Conservation (phyloP, 2,329 filamentous ascomycete species). For the Alternaria rosae region DNA sequence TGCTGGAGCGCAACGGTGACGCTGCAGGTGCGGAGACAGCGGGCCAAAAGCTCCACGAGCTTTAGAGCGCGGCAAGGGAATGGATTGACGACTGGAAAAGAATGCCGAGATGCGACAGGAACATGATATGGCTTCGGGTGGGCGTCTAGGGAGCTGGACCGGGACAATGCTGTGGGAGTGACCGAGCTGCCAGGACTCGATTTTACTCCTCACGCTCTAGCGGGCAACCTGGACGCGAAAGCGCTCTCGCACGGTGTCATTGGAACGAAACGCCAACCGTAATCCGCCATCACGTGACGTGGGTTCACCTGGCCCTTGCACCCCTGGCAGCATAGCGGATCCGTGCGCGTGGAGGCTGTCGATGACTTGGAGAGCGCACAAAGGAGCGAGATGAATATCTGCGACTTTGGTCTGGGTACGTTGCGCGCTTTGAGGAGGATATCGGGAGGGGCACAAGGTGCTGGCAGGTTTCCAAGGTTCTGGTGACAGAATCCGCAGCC, state of each 20-base stretch:
- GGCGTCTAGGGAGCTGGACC: conserved; percentile 23
- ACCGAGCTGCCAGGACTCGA: conserved; percentile 39
- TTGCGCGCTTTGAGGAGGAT: conserved; percentile 12
- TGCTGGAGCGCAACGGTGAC: conserved; percentile 36
- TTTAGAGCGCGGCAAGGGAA: conserved; percentile 44
- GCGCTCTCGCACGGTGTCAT: conserved; percentile 13
- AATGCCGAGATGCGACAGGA: conserved; percentile 24
- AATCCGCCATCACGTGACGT: conserved; percentile 23
- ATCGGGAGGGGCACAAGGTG: conserved; percentile 31
- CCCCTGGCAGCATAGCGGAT: conserved; percentile 1
- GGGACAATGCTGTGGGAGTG: conserved; percentile 37
- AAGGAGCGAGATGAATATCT: background rate
- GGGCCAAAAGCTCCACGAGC: conserved; percentile 48
- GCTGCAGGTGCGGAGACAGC: conserved; percentile 46
- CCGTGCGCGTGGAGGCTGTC: conserved; percentile 7
- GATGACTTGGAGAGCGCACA: background rate
- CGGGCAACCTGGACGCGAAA: conserved; percentile 20
- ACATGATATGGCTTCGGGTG: conserved; percentile 38
- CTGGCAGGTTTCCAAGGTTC: conserved; percentile 29
- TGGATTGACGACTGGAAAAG: conserved; percentile 35
- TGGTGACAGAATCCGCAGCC: conserved; percentile 29
- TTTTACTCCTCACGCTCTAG: conserved; percentile 30
- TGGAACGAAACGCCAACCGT: conserved; percentile 24
- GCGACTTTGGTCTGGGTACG: background rate
- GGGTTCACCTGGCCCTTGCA: conserved; percentile 1